phyloP scores from a whole-genome alignment of 1,139 yeast species.

The Kluyveromyces sp. region DNA sequence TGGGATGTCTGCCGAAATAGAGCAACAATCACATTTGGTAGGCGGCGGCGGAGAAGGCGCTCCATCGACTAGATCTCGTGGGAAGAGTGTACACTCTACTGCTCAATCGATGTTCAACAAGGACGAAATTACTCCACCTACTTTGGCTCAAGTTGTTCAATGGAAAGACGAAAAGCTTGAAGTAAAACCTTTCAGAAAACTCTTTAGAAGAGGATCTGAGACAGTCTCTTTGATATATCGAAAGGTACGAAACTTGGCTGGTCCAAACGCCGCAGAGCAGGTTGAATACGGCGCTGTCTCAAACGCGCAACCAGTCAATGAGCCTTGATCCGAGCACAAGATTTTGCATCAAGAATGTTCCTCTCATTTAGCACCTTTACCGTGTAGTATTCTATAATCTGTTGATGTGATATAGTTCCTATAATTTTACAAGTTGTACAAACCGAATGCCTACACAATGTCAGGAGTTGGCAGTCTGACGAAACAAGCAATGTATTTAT shows the following conservation, averaged over 20 bases:
- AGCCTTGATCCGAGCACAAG: background rate
- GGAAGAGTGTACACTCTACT: slow-evolving; percentile 3
- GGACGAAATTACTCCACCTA: slow-evolving; percentile 18
- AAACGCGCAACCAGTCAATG: slow-evolving; percentile 5
- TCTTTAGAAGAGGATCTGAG: slow-evolving; percentile 21
- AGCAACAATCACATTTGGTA: slow-evolving; percentile 4
- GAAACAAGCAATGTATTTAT: slow-evolving; percentile 84
- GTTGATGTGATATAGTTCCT: background rate
- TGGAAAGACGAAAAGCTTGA: slow-evolving; percentile 14
- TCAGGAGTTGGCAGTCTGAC: slow-evolving; percentile 59
- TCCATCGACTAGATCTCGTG: slow-evolving; percentile 4
- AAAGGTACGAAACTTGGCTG: slow-evolving; percentile 14
- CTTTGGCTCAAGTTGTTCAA: slow-evolving; percentile 17
- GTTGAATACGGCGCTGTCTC: slow-evolving; percentile 18
- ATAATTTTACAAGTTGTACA: background rate
- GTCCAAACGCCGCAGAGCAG: slow-evolving; percentile 7
- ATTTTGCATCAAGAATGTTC: background rate
- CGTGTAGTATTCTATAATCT: background rate
- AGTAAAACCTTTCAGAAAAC: slow-evolving; percentile 12
- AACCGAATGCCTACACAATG: slow-evolving; percentile 15
- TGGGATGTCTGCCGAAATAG: slow-evolving; percentile 2
- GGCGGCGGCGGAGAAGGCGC: background rate
- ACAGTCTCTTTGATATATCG: slow-evolving; percentile 15
- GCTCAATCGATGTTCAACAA: slow-evolving; percentile 3
- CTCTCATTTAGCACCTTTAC: background rate